A percentile compares a stretch with the other conserved stretches of the same genome.
These are phyloP conservation scores for Russula sp. DNA, from an alignment of 768 basidiomycete species.

Conservation along the genomic window DNA sequence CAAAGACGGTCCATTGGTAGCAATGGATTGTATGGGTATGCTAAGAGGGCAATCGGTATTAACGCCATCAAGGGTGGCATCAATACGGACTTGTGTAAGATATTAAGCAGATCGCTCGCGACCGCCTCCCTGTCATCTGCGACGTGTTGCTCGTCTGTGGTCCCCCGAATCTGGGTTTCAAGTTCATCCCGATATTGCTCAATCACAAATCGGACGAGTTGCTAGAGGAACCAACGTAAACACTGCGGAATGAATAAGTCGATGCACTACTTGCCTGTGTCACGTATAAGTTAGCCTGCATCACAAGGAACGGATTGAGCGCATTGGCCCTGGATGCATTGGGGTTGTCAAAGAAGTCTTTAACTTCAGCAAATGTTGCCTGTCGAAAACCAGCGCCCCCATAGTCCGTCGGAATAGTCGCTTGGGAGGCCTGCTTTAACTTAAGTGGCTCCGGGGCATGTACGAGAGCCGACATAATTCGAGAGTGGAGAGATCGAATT, in stretches of 20 bases:
- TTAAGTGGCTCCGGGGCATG: conserved; percentile 72
- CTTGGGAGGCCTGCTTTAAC: conserved; percentile 49
- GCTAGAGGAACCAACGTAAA: conserved; percentile 37
- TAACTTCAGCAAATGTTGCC: conserved; percentile 81
- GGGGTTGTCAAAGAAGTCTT: conserved; percentile 88
- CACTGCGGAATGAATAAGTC: not conserved
- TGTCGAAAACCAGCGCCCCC: conserved; percentile 69
- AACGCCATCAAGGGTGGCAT: conserved; percentile 1
- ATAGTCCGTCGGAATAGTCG: conserved; percentile 49
- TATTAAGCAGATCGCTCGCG: conserved; percentile 78
- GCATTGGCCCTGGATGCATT: conserved; percentile 81
- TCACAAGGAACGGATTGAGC: conserved; percentile 82
- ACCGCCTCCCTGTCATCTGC: conserved; percentile 77
- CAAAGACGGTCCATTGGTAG: conserved; percentile 78
- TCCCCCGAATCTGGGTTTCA: conserved; percentile 56
- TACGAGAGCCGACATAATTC: conserved; percentile 65
- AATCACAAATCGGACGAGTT: conserved; percentile 88
- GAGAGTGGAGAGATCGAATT: conserved; percentile 69
- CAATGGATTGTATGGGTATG: conserved; percentile 90
- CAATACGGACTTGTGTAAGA: conserved; percentile 61
- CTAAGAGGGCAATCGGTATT: conserved; percentile 31
- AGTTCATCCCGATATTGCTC: conserved; percentile 91
- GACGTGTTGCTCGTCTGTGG: conserved; percentile 53
- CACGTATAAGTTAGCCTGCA: conserved; percentile 89
- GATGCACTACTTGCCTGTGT: conserved; percentile 58